A percentile compares a stretch with the other conserved stretches of the same genome.
phyloP scores from a whole-genome alignment of 2,329 filamentous ascomycete species.

The Exophiala oligosperma region DNA sequence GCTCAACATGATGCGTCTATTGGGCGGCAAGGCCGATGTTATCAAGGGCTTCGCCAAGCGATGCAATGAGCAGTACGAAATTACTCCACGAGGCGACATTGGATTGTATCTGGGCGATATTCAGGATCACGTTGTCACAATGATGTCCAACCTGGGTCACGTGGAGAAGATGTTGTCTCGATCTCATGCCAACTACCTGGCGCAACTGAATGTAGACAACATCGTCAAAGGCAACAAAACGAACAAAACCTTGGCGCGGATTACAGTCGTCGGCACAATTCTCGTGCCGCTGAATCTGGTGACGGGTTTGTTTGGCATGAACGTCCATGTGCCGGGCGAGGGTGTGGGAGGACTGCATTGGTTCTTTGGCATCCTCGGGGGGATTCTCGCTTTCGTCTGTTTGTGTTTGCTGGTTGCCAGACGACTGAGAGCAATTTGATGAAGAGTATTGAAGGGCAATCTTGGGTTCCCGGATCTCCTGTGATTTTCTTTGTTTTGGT shows the following conservation, averaged over 20 bases:
- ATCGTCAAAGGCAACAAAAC: conserved; percentile 84
- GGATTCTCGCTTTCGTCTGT: conserved; percentile 45
- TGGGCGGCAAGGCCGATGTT: conserved; percentile 97
- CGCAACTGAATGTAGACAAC: conserved; percentile 89
- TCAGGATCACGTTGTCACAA: conserved; percentile 98
- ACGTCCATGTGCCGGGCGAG: conserved; percentile 48
- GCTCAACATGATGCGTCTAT: conserved; percentile 86
- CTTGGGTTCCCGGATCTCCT: no score
- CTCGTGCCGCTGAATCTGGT: conserved; percentile 95
- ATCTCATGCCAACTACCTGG: conserved; percentile 93
- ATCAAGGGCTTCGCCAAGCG: conserved; percentile 97
- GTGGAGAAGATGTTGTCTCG: conserved; percentile 97
- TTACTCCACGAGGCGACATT: conserved; percentile 94
- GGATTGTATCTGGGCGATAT: conserved; percentile 96
- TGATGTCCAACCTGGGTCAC: conserved; percentile 94
- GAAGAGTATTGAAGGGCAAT: neutral
- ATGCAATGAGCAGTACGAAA: conserved; percentile 95
- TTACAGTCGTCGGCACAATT: conserved; percentile 90
- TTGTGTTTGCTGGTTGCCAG: conserved; percentile 41
- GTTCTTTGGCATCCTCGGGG: conserved; percentile 52
- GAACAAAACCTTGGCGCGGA: conserved; percentile 89
- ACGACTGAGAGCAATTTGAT: conserved; percentile 29
- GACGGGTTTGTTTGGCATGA: conserved; percentile 61
- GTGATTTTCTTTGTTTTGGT: no score
- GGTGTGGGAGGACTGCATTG: conserved; percentile 39